phyloP scores from a whole-genome alignment of 345 rosid genomes.

The Anastatica hierochuntica region DNA sequence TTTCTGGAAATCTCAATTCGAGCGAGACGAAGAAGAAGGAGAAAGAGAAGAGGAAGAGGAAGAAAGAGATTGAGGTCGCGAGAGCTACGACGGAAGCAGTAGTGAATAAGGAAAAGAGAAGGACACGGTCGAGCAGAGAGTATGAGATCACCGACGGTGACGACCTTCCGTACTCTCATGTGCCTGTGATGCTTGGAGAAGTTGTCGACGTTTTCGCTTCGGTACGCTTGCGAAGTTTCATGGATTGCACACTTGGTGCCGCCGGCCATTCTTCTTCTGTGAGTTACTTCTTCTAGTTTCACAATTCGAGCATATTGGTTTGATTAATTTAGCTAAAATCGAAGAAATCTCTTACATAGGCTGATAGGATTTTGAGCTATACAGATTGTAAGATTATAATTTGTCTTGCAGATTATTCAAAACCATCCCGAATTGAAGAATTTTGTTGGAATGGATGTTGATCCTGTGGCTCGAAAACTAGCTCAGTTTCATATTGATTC shows the following conservation, averaged over 20 bases:
- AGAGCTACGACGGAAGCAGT: conserved; percentile 19
- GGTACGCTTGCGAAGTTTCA: conserved; percentile 42
- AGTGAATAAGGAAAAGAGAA: conserved; percentile 44
- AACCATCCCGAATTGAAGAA: conserved; percentile 52
- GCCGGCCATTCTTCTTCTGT: conserved; percentile 92
- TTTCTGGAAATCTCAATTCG: conserved; percentile 14
- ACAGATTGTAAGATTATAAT: conserved; percentile 4
- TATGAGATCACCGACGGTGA: conserved; percentile 23
- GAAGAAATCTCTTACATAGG: no score
- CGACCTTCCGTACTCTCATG: conserved; percentile 33
- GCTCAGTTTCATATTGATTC: conserved; percentile 44
- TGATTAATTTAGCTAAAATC: background rate
- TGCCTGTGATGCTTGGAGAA: conserved; percentile 87
- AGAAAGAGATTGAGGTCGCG: conserved; percentile 10
- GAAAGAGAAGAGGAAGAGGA: conserved; percentile 23
- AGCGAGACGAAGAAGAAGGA: conserved; percentile 25
- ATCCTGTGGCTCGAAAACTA: conserved; percentile 61
- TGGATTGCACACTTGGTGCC: conserved; percentile 89
- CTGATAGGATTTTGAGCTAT: no score
- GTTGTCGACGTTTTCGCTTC: conserved; percentile 73
- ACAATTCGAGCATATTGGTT: no score
- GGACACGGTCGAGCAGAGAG: conserved; percentile 73
- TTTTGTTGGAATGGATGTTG: conserved; percentile 85
- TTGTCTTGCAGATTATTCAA: conserved; percentile 49
- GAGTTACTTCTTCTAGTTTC: conserved; percentile 18